Base-by-base conservation (phyloP, 2,329 filamentous ascomycete species). In the Cordyceps militaris region DNA sequence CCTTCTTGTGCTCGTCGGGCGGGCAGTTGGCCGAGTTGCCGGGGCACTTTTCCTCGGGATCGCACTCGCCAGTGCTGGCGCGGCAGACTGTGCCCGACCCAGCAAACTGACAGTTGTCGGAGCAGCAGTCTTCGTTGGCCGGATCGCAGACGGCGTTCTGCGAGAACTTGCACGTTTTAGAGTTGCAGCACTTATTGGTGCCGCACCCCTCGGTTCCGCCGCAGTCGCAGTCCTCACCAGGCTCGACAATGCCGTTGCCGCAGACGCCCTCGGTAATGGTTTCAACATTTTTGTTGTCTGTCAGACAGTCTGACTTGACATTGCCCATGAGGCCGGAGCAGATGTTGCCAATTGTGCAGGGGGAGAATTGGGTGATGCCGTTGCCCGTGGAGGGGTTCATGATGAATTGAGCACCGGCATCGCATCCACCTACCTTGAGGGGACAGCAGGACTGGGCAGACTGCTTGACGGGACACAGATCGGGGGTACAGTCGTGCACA, bases 201-300 rank as follows among this genome's bases (percentile, higher is more conserved):
- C 78, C 83, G 69, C 94, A 99, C 40, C 82, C 83, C 14, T 76
- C 72, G 14, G 77, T 74, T 56, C 93, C 93, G 61, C 94, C 94
- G 67, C 94, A 99, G 72, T 99, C 94, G 73, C 94, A 99, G 55
- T 99, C 88, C 73, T 99, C 94, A 62, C 91, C 94, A 19, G 82
- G 77, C 73, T 97, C 94, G 52, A 99, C 94, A 63, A 99, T 97
- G 56, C 94, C 94, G 72, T 99, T 99, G 59, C 94, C 94, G 72
- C 94, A 99, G 68, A 92, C 86, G 64, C 87, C 87, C 56, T 88
- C 89, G 0, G 85, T 87, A 64, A 96, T 89, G 28, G 88, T 94
- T 32, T 83, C 81, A 48, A 99, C 85, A 62, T 89, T 86, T 64
- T 83, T 85, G 76, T 99, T 99, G 70, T 89, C 86, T n/a, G 84